Evolutionary conservation across 805 yeast genomes (phyloP).

Genomic region (Lipomyces orientalis): DNA sequence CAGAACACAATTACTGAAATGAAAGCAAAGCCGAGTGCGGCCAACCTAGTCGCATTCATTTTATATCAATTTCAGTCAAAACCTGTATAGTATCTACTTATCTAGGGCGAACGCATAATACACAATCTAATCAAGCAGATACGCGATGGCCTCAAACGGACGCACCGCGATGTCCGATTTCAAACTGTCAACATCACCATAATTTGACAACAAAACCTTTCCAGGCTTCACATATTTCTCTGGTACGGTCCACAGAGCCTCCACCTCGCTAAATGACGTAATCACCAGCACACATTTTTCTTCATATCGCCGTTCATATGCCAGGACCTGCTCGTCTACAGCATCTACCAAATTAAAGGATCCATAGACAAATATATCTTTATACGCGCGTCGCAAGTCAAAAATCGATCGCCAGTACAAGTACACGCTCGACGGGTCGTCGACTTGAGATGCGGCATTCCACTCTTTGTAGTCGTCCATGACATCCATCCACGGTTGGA

Average conservation of each 20-base stretch:
- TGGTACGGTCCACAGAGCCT: not conserved
- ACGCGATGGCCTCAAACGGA: not conserved
- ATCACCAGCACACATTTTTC: not conserved
- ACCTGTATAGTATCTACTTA: too few species aligned
- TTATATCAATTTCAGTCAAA: too few species aligned
- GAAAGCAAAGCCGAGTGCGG: too few species aligned
- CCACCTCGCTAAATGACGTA: not conserved
- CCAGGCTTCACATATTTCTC: not conserved
- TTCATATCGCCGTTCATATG: too few species aligned
- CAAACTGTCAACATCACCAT: not conserved
- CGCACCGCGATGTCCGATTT: not conserved
- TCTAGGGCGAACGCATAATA: too few species aligned
- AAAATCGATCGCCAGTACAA: conserved; percentile 54
- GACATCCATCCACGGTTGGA: conserved; percentile 56
- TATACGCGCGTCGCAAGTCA: conserved; percentile 51
- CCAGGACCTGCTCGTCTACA: not conserved
- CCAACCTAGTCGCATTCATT: too few species aligned
- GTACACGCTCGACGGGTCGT: conserved; percentile 54
- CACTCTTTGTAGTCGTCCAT: conserved; percentile 56
- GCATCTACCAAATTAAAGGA: conserved; percentile 51
- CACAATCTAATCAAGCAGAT: not conserved
- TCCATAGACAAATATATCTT: conserved; percentile 55
- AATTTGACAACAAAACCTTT: not conserved
- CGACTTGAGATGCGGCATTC: conserved; percentile 53
- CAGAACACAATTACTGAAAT: too few species aligned